Evolutionary conservation across 441 rosid genomes (phyloP), one percentile per base, ranked within the genome.

Genomic region (Brassica hybrid): DNA sequence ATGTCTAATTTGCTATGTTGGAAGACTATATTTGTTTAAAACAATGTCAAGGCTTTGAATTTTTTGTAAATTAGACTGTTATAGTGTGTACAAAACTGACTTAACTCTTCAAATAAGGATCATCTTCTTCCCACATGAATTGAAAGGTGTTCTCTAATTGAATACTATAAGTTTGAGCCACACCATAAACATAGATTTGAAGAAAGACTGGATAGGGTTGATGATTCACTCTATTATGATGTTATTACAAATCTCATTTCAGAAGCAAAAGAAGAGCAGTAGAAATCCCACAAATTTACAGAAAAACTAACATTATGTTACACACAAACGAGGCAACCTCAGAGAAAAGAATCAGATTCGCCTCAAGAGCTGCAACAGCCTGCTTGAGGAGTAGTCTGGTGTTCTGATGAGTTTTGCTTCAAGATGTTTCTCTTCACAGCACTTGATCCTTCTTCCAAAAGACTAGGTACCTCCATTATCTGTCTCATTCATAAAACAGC

Each of bases 401-500:
- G 48, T 75, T 89, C 91, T 14, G 89, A 88, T 14, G 89, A 88
- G 76, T 87, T 90, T 80, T 83, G 97, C 84, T 88, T 89, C 76
- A 88, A 75, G 72, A 84, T 85, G 84, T 88, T 91, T 67, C 87
- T 84, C 89, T 95, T 91, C 69, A 76, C 86, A 13, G 76, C 83
- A 27, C 81, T 84, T 11, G 97, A 89, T 45, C 97, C 97, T 91
- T 93, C 96, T 83, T 89, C 88, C 85, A 89, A 62, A 76, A 96
- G 95, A 80, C 92, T 90, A 17, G 99, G 99, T 78, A 85, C 78
- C 75, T 93, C 96, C 97, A 93, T 89, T 83, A 95, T 93, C 98
- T 93, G 81, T 71, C n/a, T n/a, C n/a, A n/a, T n/a, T n/a, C n/a
- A n/a, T 58, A 67, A 45, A 23, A 32, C 11, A 67, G 85, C 65